Percentiles rank a stretch among this genome's conserved stretches.
Evolutionary conservation across 768 basidiomycete genomes (phyloP).

Genomic region (Psilocybe tampanensis): DNA sequence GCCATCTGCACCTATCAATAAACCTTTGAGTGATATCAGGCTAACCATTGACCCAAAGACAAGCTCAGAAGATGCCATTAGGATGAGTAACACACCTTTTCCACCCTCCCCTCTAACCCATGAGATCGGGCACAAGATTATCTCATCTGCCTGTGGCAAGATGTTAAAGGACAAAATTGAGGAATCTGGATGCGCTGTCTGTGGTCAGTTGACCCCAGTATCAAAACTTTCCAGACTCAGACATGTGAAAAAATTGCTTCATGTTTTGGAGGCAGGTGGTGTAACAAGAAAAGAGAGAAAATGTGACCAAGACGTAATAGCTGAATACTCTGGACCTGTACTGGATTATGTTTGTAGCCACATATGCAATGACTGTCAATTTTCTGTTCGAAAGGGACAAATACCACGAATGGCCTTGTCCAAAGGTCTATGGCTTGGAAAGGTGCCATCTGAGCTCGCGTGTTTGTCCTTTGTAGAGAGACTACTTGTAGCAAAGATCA

Average conservation of each 20-base stretch:
- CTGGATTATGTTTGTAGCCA: constrained; percentile 11
- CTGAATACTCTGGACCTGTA: constrained; percentile 13
- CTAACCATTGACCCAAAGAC: too few relatives aligned
- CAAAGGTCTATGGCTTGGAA: constrained; percentile 19
- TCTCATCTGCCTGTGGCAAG: too few relatives aligned
- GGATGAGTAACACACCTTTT: too few relatives aligned
- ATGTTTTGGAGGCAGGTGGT: constrained; percentile 1
- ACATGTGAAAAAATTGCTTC: constrained; percentile 5
- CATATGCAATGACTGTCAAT: constrained; percentile 11
- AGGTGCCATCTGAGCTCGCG: constrained; percentile 13
- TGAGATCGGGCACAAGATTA: too few relatives aligned
- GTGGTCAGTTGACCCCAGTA: too few relatives aligned
- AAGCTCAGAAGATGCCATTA: too few relatives aligned
- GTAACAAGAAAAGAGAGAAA: constrained; percentile 10
- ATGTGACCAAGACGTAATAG: not conserved
- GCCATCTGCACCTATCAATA: too few relatives aligned
- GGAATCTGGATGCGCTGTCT: too few relatives aligned
- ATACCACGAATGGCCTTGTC: constrained; percentile 13
- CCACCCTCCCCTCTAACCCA: too few relatives aligned
- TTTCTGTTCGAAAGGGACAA: constrained; percentile 3
- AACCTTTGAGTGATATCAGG: too few relatives aligned
- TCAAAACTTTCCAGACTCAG: too few relatives aligned
- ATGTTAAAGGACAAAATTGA: too few relatives aligned
- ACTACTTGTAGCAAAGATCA: constrained; percentile 24
- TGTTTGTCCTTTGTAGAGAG: constrained; percentile 23